Evolutionary conservation across 2,329 filamentous ascomycete species (phyloP).

Genomic region (Hypoxylon rubiginosum): DNA sequence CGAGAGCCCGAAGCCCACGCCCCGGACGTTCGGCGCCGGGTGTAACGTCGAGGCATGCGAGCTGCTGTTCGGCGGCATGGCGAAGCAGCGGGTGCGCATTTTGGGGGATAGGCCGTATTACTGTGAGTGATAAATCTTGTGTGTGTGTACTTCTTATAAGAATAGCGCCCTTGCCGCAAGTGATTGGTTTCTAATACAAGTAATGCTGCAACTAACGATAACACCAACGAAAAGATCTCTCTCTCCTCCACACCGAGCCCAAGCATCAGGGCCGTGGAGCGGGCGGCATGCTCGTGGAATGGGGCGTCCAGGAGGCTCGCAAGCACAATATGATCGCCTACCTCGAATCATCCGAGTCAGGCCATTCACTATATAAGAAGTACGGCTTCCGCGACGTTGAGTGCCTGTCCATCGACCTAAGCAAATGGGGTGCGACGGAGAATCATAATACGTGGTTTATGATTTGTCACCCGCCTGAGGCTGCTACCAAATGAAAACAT

Average conservation of each 20-base stretch:
- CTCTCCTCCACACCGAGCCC: constrained; percentile 57
- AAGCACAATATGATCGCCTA: constrained; percentile 53
- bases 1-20: constrained; percentile 37
- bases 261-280: constrained; percentile 58
- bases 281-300: constrained; percentile 55
- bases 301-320: constrained; percentile 55
- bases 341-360: constrained; percentile 55
- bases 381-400: constrained; percentile 57
- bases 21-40: constrained; percentile 44
- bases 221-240: constrained; percentile 51
- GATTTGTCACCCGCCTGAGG: constrained; percentile 41
- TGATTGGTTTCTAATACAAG: constrained; percentile 1
- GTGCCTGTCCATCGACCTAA: constrained; percentile 47
- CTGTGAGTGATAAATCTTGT: constrained; percentile 45
- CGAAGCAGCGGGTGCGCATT: constrained; percentile 34
- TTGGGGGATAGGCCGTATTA: constrained; percentile 45
- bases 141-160: not conserved
- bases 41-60: constrained; percentile 52
- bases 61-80: constrained; percentile 48
- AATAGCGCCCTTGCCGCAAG: not conserved
- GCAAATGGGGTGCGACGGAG: constrained; percentile 50
- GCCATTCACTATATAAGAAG: constrained; percentile 55
- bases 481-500: not conserved
- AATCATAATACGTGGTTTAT: constrained; percentile 47
- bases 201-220: not conserved